Evolutionary conservation across 2,329 filamentous ascomycete genomes (phyloP).

Genomic region (Clarireedia hainanense): DNA sequence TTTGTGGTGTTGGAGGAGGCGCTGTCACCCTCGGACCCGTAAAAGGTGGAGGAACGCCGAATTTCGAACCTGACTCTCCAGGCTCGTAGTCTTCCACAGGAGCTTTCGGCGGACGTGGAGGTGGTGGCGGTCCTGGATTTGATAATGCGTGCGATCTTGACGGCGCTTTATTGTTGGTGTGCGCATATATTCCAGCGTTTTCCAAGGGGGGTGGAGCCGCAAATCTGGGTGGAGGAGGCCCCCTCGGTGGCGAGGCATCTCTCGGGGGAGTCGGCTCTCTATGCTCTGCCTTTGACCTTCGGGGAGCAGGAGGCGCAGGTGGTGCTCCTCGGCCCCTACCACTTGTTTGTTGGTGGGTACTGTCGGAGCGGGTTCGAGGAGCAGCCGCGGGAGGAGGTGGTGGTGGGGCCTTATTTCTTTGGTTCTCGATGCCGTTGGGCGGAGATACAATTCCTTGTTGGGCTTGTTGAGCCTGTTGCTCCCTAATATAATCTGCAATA

Average conservation of each 20-base stretch:
- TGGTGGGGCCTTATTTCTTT: slow-evolving; percentile 49
- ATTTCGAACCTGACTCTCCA: slow-evolving; percentile 42
- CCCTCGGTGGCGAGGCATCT: slow-evolving; percentile 58
- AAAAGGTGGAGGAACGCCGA: slow-evolving; percentile 76
- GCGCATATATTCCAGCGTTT: slow-evolving; percentile 81
- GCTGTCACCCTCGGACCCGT: slow-evolving; percentile 53
- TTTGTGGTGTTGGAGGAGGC: slow-evolving; percentile 70
- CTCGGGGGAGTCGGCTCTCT: slow-evolving; percentile 54
- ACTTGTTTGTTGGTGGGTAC: slow-evolving; percentile 23
- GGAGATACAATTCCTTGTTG: slow-evolving; percentile 33
- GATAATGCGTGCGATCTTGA: slow-evolving; percentile 41
- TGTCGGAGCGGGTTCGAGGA: slow-evolving; percentile 27
- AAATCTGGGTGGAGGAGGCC: slow-evolving; percentile 60
- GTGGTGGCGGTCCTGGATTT: slow-evolving; percentile 56
- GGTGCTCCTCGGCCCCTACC: slow-evolving; percentile 33
- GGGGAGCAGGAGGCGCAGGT: slow-evolving; percentile 52
- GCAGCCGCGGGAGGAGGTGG: slow-evolving; percentile 47
- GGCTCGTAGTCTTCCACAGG: slow-evolving; percentile 59
- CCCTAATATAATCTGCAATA: slow-evolving; percentile 55
- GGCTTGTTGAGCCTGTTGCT: slow-evolving; percentile 42
- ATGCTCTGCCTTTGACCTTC: slow-evolving; percentile 45
- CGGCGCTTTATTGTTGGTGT: slow-evolving; percentile 39
- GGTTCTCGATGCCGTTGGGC: slow-evolving; percentile 34
- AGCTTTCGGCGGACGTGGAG: slow-evolving; percentile 61
- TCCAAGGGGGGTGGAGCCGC: slow-evolving; percentile 79